Conservation (phyloP, 2,329 filamentous ascomycete genomes). For the Teratosphaeriaceae sp. region DNA sequence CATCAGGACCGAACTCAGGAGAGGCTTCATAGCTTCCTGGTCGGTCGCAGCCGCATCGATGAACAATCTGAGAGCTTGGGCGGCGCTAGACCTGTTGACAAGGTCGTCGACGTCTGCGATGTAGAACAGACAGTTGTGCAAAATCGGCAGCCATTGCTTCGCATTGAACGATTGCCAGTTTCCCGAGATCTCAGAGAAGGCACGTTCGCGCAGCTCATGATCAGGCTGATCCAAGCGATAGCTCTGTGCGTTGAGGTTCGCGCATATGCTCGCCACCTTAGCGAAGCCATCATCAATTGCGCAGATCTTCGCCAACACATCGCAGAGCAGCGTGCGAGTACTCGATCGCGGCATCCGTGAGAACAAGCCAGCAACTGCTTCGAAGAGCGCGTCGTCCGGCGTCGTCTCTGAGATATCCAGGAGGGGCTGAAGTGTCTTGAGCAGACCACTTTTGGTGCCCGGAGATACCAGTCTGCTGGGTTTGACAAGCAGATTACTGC, state of each 20-base stretch:
- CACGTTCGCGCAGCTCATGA: constrained; percentile 72
- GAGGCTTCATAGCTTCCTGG: constrained; percentile 41
- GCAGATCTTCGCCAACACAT: constrained; percentile 66
- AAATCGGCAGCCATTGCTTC: constrained; percentile 76
- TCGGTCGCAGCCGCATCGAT: constrained; percentile 54
- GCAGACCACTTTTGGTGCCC: constrained; percentile 71
- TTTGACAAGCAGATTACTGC: constrained; percentile 74
- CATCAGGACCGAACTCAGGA: constrained; percentile 61
- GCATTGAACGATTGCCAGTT: constrained; percentile 56
- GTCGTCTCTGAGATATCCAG: constrained; percentile 12
- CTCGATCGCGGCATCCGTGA: constrained; percentile 80
- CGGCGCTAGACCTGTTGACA: constrained; percentile 75
- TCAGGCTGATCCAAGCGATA: constrained; percentile 75
- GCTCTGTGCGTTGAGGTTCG: constrained; percentile 74
- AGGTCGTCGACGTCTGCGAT: constrained; percentile 83
- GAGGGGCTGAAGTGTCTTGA: constrained; percentile 76
- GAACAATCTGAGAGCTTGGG: constrained; percentile 72
- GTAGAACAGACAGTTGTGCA: constrained; percentile 86
- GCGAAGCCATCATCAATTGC: constrained; percentile 53
- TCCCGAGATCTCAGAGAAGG: constrained; percentile 67
- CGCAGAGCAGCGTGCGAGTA: constrained; percentile 67
- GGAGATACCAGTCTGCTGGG: constrained; percentile 78
- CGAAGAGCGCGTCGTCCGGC: constrained; percentile 53
- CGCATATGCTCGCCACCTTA: constrained; percentile 63
- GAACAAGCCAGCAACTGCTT: constrained; percentile 73